A percentile compares a stretch with the other conserved stretches of the same genome.
phyloP scores from a whole-genome alignment of 257 asterid species.

The Forsythia suspensa region DNA sequence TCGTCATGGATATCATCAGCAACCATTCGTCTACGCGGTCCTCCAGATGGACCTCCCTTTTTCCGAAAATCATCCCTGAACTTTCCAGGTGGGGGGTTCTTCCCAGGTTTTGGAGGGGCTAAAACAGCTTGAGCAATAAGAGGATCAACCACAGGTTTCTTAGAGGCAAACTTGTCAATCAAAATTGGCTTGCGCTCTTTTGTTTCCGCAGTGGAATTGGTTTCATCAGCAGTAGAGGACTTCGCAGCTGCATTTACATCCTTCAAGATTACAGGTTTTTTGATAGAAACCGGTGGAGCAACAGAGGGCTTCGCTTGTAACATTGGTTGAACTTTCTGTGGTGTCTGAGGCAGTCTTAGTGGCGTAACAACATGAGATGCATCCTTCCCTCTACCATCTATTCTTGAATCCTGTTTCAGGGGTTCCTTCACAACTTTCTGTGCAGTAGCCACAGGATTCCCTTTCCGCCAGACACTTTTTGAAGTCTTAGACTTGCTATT shows the following conservation, averaged over 20 bases:
- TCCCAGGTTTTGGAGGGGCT: conserved; percentile 77
- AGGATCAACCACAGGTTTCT: conserved; percentile 82
- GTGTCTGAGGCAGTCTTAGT: conserved; percentile 52
- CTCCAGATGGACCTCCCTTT: conserved; percentile 57
- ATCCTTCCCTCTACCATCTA: conserved; percentile 38
- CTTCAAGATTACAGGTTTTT: conserved; percentile 79
- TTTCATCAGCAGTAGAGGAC: conserved; percentile 40
- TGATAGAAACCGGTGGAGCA: conserved; percentile 61
- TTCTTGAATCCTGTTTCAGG: conserved; percentile 42
- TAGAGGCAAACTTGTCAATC: conserved; percentile 91
- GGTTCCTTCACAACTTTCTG: conserved; percentile 62
- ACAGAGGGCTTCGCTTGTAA: conserved; percentile 77
- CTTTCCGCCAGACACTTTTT: conserved; percentile 97
- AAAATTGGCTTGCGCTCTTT: conserved; percentile 86
- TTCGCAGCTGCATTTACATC: conserved; percentile 69
- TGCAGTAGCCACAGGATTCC: conserved; percentile 74
- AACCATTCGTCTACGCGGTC: conserved; percentile 63
- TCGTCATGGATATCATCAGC: conserved; percentile 49
- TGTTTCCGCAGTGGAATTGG: conserved; percentile 39
- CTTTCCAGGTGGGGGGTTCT: conserved; percentile 60
- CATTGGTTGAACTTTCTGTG: conserved; percentile 56
- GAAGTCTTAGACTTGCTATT: conserved; percentile 49
- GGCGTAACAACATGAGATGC: conserved; percentile 47
- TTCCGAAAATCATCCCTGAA: conserved; percentile 71
- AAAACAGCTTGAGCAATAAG: conserved; percentile 69